Evolutionary conservation across 495 filamentous ascomycete genomes (phyloP).

Genomic region (Lasiosphaeriaceae sp.): DNA sequence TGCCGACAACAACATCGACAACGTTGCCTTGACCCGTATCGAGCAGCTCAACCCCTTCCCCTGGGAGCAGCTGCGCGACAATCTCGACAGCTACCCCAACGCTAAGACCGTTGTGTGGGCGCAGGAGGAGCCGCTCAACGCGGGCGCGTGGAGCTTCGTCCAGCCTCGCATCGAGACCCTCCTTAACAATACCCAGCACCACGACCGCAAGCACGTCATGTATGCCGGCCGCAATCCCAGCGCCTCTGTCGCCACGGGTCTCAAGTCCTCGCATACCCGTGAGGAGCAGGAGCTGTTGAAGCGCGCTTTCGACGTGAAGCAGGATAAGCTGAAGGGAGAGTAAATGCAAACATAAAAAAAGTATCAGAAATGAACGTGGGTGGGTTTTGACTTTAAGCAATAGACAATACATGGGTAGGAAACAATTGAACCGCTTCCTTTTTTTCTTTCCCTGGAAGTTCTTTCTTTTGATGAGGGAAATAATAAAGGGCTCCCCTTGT

Average conservation of each 20-base stretch:
- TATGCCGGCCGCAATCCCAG: conserved; percentile 91
- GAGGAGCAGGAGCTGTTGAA: conserved; percentile 90
- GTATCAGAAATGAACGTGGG: not conserved
- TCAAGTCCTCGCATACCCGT: conserved; percentile 84
- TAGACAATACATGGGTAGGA: not conserved
- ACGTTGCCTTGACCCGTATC: conserved; percentile 89
- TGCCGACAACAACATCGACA: conserved; percentile 72
- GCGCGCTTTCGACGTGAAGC: conserved; percentile 58
- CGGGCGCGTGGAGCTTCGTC: conserved; percentile 89
- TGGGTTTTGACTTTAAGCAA: not conserved
- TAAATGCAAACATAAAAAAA: conserved; percentile 27
- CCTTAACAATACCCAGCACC: conserved; percentile 83
- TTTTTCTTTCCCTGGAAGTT: not conserved
- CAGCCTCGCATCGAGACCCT: conserved; percentile 96
- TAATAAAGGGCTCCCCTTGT: not conserved
- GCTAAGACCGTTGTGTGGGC: conserved; percentile 93
- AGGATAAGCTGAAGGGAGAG: conserved; percentile 70
- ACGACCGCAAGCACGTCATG: conserved; percentile 91
- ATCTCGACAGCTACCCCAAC: conserved; percentile 93
- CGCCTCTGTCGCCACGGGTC: conserved; percentile 86
- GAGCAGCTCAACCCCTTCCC: conserved; percentile 99
- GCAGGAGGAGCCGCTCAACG: conserved; percentile 97
- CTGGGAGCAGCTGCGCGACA: conserved; percentile 92
- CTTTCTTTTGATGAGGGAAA: not conserved
- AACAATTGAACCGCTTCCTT: not conserved